Conservation (phyloP, 306 rosid genomes). For the Vigna nakashimae region DNA sequence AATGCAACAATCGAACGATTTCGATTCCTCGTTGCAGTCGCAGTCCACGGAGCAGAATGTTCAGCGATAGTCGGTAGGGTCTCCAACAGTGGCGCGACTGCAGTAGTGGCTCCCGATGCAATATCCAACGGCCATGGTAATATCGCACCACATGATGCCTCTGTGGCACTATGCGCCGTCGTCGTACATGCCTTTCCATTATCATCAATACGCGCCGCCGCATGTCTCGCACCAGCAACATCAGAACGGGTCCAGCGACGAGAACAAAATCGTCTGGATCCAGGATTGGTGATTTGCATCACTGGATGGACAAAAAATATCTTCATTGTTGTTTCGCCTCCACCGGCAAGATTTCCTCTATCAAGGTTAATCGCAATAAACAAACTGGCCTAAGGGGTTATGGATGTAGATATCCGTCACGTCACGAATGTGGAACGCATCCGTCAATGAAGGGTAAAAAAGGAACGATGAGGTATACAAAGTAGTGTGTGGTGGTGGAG, state of each 20-base stretch:
- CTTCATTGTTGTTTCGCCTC: conserved; percentile 87
- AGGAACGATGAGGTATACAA: no score
- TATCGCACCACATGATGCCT: conserved; percentile 91
- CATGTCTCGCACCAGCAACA: conserved; percentile 46
- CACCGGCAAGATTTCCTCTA: conserved; percentile 83
- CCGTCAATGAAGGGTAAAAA: no score
- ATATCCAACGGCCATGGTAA: conserved; percentile 58
- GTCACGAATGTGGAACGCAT: no score
- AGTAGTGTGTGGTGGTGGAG: no score
- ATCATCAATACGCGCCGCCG: conserved; percentile 12
- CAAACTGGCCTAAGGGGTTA: conserved; percentile 89
- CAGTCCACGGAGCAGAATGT: conserved; percentile 44
- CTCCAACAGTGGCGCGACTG: conserved; percentile 57
- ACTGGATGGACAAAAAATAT: conserved; percentile 93
- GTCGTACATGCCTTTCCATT: conserved; percentile 55
- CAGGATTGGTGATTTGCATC: conserved; percentile 75
- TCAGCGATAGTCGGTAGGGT: conserved; percentile 42
- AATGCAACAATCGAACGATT: conserved; percentile 88
- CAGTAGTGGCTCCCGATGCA: conserved; percentile 73
- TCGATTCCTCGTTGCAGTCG: conserved; percentile 60
- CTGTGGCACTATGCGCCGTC: conserved; percentile 78
- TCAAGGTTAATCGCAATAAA: conserved; percentile 92
- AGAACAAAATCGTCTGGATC: conserved; percentile 90
- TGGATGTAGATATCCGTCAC: conserved; percentile 63
- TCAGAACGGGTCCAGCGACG: conserved; percentile 70